Conservation (phyloP, 306 rosid species). For the Rubus idaeus region DNA sequence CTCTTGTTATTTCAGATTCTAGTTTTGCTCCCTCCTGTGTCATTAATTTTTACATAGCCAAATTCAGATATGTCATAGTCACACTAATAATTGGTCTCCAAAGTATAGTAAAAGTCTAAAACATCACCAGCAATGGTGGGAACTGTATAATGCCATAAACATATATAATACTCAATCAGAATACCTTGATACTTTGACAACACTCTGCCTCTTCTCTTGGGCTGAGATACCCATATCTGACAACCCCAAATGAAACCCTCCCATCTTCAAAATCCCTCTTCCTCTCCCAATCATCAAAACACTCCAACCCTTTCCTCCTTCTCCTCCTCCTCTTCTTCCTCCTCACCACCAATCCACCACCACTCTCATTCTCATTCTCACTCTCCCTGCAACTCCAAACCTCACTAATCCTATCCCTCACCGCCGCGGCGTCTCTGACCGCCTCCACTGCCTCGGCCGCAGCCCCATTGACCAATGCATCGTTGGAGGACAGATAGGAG, state of each 20-base stretch:
- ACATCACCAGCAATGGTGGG: background rate
- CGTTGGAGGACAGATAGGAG: slow-evolving; percentile 31
- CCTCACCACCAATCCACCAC: slow-evolving; percentile 39
- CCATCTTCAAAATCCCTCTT: slow-evolving; percentile 11
- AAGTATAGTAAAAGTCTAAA: background rate
- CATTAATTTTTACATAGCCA: background rate
- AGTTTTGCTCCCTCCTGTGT: slow-evolving; percentile 64
- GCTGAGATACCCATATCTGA: slow-evolving; percentile 46
- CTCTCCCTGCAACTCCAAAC: slow-evolving; percentile 30
- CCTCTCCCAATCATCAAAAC: slow-evolving; percentile 26
- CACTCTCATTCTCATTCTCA: slow-evolving; percentile 24
- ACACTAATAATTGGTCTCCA: too few species aligned
- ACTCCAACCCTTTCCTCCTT: slow-evolving; percentile 43
- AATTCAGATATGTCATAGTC: too few species aligned
- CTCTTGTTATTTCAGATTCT: slow-evolving; percentile 43
- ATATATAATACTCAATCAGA: background rate
- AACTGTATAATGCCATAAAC: background rate
- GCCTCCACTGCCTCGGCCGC: slow-evolving; percentile 48
- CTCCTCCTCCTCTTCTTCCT: slow-evolving; percentile 57
- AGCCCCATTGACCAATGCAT: slow-evolving; percentile 41
- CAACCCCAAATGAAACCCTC: slow-evolving; percentile 30
- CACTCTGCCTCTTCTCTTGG: slow-evolving; percentile 60
- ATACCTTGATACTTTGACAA: slow-evolving; percentile 63
- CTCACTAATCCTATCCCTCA: slow-evolving; percentile 25
- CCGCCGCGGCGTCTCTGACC: slow-evolving; percentile 43